Evolutionary conservation across 352 stramenopile genomes (phyloP), one percentile per base, ranked within the genome.

Genomic region (Pythium dissotocum): DNA sequence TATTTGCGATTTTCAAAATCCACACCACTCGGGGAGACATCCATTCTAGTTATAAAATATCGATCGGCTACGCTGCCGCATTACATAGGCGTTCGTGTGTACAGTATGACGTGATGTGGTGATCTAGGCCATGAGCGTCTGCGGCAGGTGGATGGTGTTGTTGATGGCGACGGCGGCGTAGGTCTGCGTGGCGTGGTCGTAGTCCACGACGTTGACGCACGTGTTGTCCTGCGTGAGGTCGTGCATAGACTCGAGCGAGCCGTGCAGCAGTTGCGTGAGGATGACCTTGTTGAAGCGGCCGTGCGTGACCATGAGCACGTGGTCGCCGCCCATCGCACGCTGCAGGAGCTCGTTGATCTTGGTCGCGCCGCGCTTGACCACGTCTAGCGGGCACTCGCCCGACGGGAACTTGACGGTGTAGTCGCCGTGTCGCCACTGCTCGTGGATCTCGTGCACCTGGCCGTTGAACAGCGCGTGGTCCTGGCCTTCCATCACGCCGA

Each of bases 201-300:
- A 94, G 67, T 94, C 87, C n/a, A 94, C 70, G 48, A 94, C 83
- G 68, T 94, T 94, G 35, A 94, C 81, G 69, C 87, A 94, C 60
- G 87, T 93, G 74, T 94, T 94, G 75, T 92, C 83, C 65, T 94
- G 87, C n/a, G 70, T 53, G 36, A 94, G 75, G 13, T 83, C 76
- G 32, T 88, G 76, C 80, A 93, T 94, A 35, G 80, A 63, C 2
- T 72, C 72, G 21, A 93, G 69, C 12, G 70, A 71, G 51, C 79
- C 81, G 57, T 91, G 72, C 52, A 93, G 78, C 72, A 93, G 65
- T 32, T 89, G 81, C 21, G 85, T 76, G 36, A 94, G 70, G 44
- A 94, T 76, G 49, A 94, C 81, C 75, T 92, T 93, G 72, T 94
- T 94, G 77, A 94, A 94, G 63, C 86, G 85, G 42, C 86, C 86